Percentiles rank a stretch among this genome's conserved stretches.
Evolutionary conservation across 208 protist genomes (phyloP).

Genomic region (Endotrypanum monterogeii): DNA sequence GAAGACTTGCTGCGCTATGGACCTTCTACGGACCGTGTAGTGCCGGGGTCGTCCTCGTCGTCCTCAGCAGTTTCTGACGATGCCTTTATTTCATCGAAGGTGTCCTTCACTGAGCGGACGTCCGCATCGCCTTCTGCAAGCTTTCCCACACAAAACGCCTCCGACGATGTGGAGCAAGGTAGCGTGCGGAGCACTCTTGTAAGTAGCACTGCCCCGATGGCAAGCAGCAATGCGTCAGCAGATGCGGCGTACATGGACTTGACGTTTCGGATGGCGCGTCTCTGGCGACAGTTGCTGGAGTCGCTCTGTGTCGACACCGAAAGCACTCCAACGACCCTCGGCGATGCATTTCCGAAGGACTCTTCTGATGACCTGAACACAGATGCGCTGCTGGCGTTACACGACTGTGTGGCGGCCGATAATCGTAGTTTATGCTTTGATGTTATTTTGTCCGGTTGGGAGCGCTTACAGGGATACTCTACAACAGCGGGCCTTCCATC

Average conservation of each 20-base stretch:
- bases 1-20: constrained; percentile 58
- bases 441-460: constrained; percentile 55
- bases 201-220: constrained; percentile 2
- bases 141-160: background rate
- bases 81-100: background rate
- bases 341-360: background rate
- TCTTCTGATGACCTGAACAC: background rate
- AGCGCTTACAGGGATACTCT: constrained; percentile 57
- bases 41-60: background rate
- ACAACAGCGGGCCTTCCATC: background rate
- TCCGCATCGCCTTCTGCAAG: background rate
- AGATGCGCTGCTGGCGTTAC: constrained; percentile 21
- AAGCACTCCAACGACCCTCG: background rate
- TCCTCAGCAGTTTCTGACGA: background rate
- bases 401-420: constrained; percentile 34
- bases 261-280: constrained; percentile 45
- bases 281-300: constrained; percentile 51
- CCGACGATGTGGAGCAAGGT: constrained; percentile 5
- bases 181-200: constrained; percentile 12
- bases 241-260: constrained; percentile 25
- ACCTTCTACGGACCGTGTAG: background rate
- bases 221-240: constrained; percentile 5
- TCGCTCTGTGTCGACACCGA: constrained; percentile 4
- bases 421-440: constrained; percentile 68
- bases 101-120: background rate